These are phyloP conservation scores for Mollisiaceae sp. DNA, from an alignment of 2,329 filamentous ascomycete species.

Conservation along the genomic window DNA sequence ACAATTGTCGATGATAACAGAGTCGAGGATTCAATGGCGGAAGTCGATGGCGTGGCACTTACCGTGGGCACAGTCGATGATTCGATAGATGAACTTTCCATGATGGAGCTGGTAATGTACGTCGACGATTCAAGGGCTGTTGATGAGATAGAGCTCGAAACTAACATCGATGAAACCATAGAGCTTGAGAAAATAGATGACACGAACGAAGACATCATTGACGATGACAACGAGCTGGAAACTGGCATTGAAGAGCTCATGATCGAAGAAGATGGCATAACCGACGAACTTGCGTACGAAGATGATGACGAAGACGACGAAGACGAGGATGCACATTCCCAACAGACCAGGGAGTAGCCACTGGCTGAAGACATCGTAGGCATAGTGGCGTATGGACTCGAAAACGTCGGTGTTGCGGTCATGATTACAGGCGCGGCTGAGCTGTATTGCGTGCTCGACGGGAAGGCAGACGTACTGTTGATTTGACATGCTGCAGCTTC, in stretches of 20 bases:
- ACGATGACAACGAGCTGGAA: not conserved
- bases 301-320: slow-evolving; percentile 4
- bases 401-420: not conserved
- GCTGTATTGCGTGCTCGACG: not conserved
- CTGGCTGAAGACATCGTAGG: not conserved
- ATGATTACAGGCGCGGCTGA: not conserved
- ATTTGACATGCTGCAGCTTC: not conserved
- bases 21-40: slow-evolving; percentile 4
- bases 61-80: not conserved
- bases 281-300: slow-evolving; percentile 3
- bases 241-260: not conserved
- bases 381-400: not conserved
- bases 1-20: not conserved
- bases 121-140: not conserved
- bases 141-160: not conserved
- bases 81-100: not conserved
- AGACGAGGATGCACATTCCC: not conserved
- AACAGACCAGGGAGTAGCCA: not conserved
- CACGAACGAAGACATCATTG: slow-evolving; percentile 2
- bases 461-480: not conserved
- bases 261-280: not conserved
- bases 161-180: not conserved
- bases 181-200: not conserved
- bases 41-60: not conserved
- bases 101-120: not conserved